phyloP scores from a whole-genome alignment of 768 basidiomycete species.

The Mycena pura region DNA sequence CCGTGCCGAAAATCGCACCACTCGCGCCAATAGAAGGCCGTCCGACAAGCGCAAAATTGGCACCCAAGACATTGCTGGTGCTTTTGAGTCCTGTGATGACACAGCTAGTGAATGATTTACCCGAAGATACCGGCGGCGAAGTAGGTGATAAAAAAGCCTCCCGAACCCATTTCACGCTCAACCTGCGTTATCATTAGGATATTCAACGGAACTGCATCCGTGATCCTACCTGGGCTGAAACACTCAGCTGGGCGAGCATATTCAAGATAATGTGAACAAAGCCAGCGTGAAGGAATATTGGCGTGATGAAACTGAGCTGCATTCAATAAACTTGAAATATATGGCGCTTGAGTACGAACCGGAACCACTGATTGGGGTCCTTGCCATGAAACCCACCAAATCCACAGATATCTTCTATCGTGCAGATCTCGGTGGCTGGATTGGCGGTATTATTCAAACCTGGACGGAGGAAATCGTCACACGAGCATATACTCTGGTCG shows the following conservation, averaged over 20 bases:
- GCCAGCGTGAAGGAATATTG: slow-evolving; percentile 96
- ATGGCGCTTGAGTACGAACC: slow-evolving; percentile 37
- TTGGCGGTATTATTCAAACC: slow-evolving; percentile 88
- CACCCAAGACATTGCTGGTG: slow-evolving; percentile 82
- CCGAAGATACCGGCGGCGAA: slow-evolving; percentile 94
- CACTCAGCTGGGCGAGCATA: slow-evolving; percentile 83
- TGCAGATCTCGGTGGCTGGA: slow-evolving; percentile 71
- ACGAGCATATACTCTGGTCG: background rate
- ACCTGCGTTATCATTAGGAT: slow-evolving; percentile 55
- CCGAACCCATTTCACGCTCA: slow-evolving; percentile 91
- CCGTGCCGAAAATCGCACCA: slow-evolving; percentile 90
- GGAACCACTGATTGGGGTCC: slow-evolving; percentile 56
- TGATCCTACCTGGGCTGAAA: slow-evolving; percentile 72
- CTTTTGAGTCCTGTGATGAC: background rate
- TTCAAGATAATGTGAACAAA: slow-evolving; percentile 91
- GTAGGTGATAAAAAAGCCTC: slow-evolving; percentile 85
- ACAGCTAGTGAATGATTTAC: slow-evolving; percentile 41
- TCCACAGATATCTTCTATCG: slow-evolving; percentile 84
- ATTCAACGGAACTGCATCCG: background rate
- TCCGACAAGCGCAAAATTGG: slow-evolving; percentile 91
- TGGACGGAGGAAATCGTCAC: slow-evolving; percentile 29
- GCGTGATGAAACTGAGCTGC: slow-evolving; percentile 73
- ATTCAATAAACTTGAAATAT: background rate
- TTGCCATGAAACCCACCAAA: slow-evolving; percentile 70
- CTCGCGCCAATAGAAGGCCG: slow-evolving; percentile 90